Percentiles rank a stretch among this genome's conserved stretches.
Evolutionary conservation across 495 filamentous ascomycete species (phyloP).

Genomic region (Hypoxylon lenormandii): DNA sequence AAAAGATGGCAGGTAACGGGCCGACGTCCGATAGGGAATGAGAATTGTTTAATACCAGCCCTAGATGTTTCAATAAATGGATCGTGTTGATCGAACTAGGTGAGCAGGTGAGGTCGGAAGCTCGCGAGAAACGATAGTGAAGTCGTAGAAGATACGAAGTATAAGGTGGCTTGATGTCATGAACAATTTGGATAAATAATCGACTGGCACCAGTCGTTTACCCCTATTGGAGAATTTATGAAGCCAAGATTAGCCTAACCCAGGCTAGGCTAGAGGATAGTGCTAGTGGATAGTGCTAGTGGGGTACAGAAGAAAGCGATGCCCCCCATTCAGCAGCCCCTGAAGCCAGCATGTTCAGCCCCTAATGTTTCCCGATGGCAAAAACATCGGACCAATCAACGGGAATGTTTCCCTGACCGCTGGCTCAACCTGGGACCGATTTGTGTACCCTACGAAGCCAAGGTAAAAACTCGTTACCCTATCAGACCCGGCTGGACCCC

Average conservation of each 20-base stretch:
- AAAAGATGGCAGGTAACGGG: not conserved
- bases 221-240: constrained; percentile 19
- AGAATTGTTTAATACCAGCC: constrained; percentile 12
- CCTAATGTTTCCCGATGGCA: constrained; percentile 11
- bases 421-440: constrained; percentile 11
- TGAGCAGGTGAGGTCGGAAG: constrained; percentile 11
- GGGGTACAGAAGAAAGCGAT: not conserved
- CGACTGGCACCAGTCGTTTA: constrained; percentile 5
- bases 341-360: constrained; percentile 31
- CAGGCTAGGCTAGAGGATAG: constrained; percentile 20
- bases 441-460: not conserved
- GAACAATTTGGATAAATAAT: constrained; percentile 37
- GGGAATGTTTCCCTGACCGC: constrained; percentile 3
- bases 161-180: constrained; percentile 35
- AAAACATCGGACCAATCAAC: constrained; percentile 40
- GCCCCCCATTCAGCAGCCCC: constrained; percentile 24
- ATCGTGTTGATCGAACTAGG: not conserved
- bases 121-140: constrained; percentile 5
- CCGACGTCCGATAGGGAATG: constrained; percentile 6
- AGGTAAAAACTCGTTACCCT: constrained; percentile 20
- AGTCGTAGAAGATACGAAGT: not conserved
- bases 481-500: constrained; percentile 26
- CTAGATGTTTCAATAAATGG: constrained; percentile 17
- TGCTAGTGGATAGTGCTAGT: constrained; percentile 13
- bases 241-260: constrained; percentile 29